phyloP scores from a whole-genome alignment of 2,329 filamentous ascomycete genomes.

The Akanthomyces muscarius region DNA sequence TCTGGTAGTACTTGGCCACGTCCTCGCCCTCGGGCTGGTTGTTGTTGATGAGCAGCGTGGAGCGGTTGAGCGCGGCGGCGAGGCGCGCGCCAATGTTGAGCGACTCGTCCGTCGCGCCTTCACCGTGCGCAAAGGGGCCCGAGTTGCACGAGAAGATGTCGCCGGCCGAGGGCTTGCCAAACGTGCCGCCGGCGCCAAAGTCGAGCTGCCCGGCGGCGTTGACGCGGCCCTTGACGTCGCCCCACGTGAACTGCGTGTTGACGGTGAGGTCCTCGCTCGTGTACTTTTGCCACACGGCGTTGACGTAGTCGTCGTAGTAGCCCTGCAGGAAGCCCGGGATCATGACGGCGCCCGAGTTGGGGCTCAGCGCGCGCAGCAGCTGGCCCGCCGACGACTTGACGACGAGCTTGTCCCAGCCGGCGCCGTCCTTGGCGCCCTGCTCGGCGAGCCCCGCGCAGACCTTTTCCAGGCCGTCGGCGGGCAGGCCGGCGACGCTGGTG shows the following conservation, averaged over 20 bases:
- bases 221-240: conserved; percentile 43
- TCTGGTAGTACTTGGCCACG: conserved; percentile 49
- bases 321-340: conserved; percentile 42
- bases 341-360: conserved; percentile 46
- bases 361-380: conserved; percentile 49
- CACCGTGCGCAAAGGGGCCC: conserved; percentile 52
- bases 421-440: conserved; percentile 44
- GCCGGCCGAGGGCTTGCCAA: conserved; percentile 42
- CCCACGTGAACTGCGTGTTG: conserved; percentile 53
- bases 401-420: conserved; percentile 51
- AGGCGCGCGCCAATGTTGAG: conserved; percentile 69
- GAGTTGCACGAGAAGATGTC: conserved; percentile 52
- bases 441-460: conserved; percentile 42
- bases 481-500: conserved; percentile 48
- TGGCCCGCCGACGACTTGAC: conserved; percentile 31
- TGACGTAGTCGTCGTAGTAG: conserved; percentile 49
- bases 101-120: conserved; percentile 41
- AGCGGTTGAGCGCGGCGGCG: conserved; percentile 70
- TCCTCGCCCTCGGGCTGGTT: conserved; percentile 50
- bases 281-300: conserved; percentile 51
- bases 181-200: conserved; percentile 35
- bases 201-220: conserved; percentile 29
- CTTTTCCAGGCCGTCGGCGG: conserved; percentile 40
- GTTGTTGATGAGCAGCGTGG: conserved; percentile 56
- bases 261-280: conserved; percentile 40